A percentile compares a stretch with the other conserved stretches of the same genome.
phyloP scores from a whole-genome alignment of 257 asterid genomes.

The Hygrophila difformis region DNA sequence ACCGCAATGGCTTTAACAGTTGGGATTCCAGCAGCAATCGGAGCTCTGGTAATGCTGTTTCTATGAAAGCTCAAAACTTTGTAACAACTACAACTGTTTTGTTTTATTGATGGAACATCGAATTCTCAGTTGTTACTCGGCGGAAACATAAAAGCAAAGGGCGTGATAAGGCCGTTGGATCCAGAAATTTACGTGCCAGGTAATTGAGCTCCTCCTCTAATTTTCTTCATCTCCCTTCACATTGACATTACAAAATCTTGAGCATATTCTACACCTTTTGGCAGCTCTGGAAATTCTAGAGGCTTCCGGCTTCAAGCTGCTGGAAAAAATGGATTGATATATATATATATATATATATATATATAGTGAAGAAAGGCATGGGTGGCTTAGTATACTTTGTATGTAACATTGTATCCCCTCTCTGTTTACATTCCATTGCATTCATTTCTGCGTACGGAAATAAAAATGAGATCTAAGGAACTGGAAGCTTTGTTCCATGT shows the following conservation, averaged over 20 bases:
- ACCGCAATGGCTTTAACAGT: slow-evolving; percentile 92
- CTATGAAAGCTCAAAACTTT: not conserved
- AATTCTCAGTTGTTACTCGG: slow-evolving; percentile 60
- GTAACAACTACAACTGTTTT: not conserved
- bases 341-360: too few species aligned
- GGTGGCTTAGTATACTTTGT: too few species aligned
- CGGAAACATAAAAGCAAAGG: slow-evolving; percentile 45
- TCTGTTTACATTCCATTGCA: too few species aligned
- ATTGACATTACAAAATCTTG: too few species aligned
- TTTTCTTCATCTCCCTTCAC: slow-evolving; percentile 10
- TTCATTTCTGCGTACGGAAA: too few species aligned
- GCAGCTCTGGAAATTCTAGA: slow-evolving; percentile 72
- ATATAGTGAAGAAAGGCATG: too few species aligned
- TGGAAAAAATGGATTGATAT: slow-evolving; percentile 32
- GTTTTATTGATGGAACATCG: not conserved
- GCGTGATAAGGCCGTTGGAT: slow-evolving; percentile 67
- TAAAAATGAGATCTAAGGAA: too few species aligned
- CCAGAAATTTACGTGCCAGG: slow-evolving; percentile 86
- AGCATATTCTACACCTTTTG: slow-evolving; percentile 5
- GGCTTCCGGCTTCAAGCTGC: slow-evolving; percentile 74
- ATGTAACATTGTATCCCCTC: too few species aligned
- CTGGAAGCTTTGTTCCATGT: too few species aligned
- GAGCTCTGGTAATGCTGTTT: slow-evolving; percentile 66
- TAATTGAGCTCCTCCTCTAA: too few species aligned
- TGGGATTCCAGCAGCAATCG: slow-evolving; percentile 93